Evolutionary conservation across 202 grass and related monocot species (phyloP), one percentile per base, ranked within the genome.

Genomic region (Elaeis oleifera): DNA sequence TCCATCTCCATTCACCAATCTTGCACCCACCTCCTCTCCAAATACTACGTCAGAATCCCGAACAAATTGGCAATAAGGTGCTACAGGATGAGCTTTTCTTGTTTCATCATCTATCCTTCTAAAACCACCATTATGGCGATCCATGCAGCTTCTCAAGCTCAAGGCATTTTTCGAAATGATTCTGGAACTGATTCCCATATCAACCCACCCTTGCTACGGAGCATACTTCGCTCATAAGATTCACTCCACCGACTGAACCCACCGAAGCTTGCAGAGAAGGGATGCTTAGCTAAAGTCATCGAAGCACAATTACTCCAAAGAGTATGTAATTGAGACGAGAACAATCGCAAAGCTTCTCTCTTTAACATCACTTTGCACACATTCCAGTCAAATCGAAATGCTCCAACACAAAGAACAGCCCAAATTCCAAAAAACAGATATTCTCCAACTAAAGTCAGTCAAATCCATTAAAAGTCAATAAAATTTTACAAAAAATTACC

Each of bases 291-390:
- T 15, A 64, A 6, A 53, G 70, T 65, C 36, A 78, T 74, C 50
- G 56, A 55, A 20, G 64, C 52, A 49, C 32, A 23, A 65, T 51
- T 58, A 77, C 76, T 74, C 49, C 73, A 52, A 73, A 63, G 51
- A 9, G 31, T 22, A 15, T 2, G 19, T 3, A 85, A 74, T 49
- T 76, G 75, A 56, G 65, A 20, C 32, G 79, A 48, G 68, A 85
- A 57, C 70, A 71, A 89, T 77, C 76, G 72, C 74, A 85, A 67
- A 77, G 32, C 55, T 64, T 63, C 61, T 61, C 75, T 79, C 69
- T 8, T 75, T 82, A 89, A 68, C 89, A 95, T 95, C n/a, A 79
- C 25, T 60, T 13, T 19, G 73, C 73, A 58, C 72, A 71, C 89
- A 89, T 89, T 95, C 76, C 78, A 44, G 9, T 9, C 0, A 44